Conservation (phyloP, 495 filamentous ascomycete species). For the Haplographium delicatum region DNA sequence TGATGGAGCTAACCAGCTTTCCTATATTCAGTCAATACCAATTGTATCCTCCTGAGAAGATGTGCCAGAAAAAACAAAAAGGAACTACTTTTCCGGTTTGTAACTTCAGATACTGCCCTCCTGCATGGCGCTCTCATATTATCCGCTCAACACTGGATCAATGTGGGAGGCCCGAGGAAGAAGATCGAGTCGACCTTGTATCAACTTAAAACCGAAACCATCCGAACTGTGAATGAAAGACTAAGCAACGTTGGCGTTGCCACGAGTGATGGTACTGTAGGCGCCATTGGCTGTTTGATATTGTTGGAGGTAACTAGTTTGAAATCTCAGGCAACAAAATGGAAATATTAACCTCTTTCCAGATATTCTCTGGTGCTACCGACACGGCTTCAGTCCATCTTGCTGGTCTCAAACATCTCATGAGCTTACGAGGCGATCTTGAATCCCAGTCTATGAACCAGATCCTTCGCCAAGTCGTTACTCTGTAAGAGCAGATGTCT, state of each 20-base stretch:
- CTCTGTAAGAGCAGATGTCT: not conserved
- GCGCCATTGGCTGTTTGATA: not conserved
- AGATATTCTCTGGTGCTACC: not conserved
- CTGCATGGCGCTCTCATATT: slow-evolving; percentile 1
- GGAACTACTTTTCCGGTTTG: not conserved
- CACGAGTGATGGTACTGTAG: not conserved
- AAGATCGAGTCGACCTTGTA: not conserved
- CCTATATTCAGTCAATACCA: not conserved
- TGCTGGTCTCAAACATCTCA: not conserved
- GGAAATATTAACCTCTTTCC: not conserved
- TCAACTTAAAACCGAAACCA: slow-evolving; percentile 6
- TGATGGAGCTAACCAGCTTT: not conserved
- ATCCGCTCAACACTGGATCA: not conserved
- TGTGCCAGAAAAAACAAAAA: not conserved
- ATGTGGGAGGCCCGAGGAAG: not conserved
- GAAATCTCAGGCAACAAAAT: not conserved
- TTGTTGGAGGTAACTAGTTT: slow-evolving; percentile 1
- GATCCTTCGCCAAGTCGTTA: not conserved
- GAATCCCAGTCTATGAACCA: not conserved
- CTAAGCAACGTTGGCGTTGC: not conserved
- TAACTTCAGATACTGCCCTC: not conserved
- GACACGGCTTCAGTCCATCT: not conserved
- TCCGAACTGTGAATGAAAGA: slow-evolving; percentile 2
- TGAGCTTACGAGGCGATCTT: not conserved
- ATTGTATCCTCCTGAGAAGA: not conserved